These are phyloP conservation scores for Petunia secreta DNA, from an alignment of 257 asterid species.

Conservation along the genomic window DNA sequence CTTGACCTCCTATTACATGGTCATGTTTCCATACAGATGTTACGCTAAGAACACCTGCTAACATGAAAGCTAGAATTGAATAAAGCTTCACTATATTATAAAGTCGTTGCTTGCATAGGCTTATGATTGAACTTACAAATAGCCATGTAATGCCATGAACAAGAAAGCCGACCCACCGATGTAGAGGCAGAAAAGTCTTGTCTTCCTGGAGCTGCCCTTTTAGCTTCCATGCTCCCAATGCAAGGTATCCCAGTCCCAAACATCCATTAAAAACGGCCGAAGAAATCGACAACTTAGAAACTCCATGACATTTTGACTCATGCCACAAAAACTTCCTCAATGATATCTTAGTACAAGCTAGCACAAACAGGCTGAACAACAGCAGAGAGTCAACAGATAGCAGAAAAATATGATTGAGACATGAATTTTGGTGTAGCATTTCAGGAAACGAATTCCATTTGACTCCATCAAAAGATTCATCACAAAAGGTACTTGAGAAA, in stretches of 20 bases:
- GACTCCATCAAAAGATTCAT: neutral
- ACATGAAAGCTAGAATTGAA: conserved; percentile 24
- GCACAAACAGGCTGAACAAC: neutral
- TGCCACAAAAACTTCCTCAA: neutral
- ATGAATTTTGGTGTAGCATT: neutral
- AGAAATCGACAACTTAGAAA: neutral
- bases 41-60: conserved; percentile 10
- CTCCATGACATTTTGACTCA: neutral
- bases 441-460: neutral
- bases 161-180: conserved; percentile 13
- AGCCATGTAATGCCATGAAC: conserved; percentile 35
- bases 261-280: conserved; percentile 18
- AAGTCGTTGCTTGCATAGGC: neutral
- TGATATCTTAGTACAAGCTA: neutral
- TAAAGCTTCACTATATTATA: conserved; percentile 4
- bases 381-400: neutral
- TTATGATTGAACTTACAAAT: conserved; percentile 24
- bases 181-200: neutral
- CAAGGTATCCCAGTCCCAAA: neutral
- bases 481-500: neutral
- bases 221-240: conserved; percentile 12
- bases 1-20: neutral
- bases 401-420: conserved; percentile 4
- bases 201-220: neutral
- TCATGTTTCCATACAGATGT: neutral